A percentile compares a stretch with the other conserved stretches of the same genome.
These are phyloP conservation scores for Asterionellopsis glacialis DNA, from an alignment of 108 stramenopile genomes.

Conservation along the genomic window DNA sequence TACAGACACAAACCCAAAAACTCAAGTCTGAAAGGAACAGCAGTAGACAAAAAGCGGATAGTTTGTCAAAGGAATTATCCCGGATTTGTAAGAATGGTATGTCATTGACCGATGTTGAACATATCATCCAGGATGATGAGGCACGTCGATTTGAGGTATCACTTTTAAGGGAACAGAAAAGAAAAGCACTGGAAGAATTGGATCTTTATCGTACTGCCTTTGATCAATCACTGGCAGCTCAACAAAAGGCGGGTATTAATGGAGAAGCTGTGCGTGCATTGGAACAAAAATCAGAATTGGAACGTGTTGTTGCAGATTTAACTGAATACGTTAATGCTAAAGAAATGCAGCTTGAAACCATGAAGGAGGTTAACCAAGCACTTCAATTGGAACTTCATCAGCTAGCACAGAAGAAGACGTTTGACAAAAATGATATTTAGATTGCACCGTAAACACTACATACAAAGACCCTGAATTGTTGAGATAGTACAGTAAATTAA, in stretches of 20 bases:
- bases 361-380: constrained; percentile 71
- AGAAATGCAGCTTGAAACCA: constrained; percentile 74
- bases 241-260: constrained; percentile 31
- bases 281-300: constrained; percentile 63
- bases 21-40: constrained; percentile 68
- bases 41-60: constrained; percentile 67
- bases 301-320: constrained; percentile 62
- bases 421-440: constrained; percentile 44
- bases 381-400: constrained; percentile 43
- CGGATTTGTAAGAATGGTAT: constrained; percentile 38
- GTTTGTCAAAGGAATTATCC: constrained; percentile 65
- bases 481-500: no score
- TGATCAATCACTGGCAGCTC: constrained; percentile 43
- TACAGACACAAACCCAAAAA: constrained; percentile 46
- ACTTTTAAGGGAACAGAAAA: constrained; percentile 49
- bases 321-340: constrained; percentile 77
- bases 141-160: constrained; percentile 41
- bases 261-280: constrained; percentile 23
- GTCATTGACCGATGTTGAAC: constrained; percentile 41
- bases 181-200: constrained; percentile 42
- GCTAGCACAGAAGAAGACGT: constrained; percentile 28
- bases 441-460: no score
- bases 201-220: constrained; percentile 34
- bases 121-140: constrained; percentile 41
- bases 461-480: no score